Evolutionary conservation across 106 monocot species (phyloP).

Genomic region (Acanthochlamys bracteata): DNA sequence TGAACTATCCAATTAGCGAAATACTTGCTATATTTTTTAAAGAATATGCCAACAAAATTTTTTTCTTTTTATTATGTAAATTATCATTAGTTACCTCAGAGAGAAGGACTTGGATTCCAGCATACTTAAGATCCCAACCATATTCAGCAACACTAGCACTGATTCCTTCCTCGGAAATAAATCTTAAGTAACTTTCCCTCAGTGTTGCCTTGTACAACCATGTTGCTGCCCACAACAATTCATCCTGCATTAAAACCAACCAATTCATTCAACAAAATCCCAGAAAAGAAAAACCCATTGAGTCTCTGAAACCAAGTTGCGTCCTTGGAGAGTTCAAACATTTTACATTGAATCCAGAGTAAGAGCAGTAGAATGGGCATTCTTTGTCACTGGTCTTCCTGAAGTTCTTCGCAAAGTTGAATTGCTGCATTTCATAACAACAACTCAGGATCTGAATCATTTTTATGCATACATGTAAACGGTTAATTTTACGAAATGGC

Average conservation of each 20-base stretch:
- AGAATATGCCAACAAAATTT: too few species aligned
- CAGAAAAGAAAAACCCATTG: too few species aligned
- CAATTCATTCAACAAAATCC: too few species aligned
- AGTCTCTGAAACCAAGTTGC: too few species aligned
- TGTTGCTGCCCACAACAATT: conserved; percentile 83
- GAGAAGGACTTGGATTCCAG: conserved; percentile 83
- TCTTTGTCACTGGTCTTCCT: conserved; percentile 85
- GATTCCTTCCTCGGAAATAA: conserved; percentile 58
- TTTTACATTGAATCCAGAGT: conserved; percentile 77
- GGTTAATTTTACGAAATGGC: too few species aligned
- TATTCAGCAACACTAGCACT: conserved; percentile 82
- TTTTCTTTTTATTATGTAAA: too few species aligned
- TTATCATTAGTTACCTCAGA: conserved; percentile 25
- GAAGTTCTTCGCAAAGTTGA: conserved; percentile 55
- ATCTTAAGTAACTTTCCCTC: conserved; percentile 28
- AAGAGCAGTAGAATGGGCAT: conserved; percentile 95
- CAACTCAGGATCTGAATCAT: not conserved
- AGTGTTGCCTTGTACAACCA: conserved; percentile 79
- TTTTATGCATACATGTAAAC: too few species aligned
- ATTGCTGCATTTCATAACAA: conserved; percentile 38
- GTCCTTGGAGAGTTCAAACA: not conserved
- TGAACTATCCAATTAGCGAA: too few species aligned
- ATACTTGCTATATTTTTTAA: too few species aligned
- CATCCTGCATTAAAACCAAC: too few species aligned
- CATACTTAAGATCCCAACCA: conserved; percentile 89